Evolutionary conservation across 805 yeast genomes (phyloP), one percentile per base, ranked within the genome.

Genomic region (Yamadazyma phyllophila): DNA sequence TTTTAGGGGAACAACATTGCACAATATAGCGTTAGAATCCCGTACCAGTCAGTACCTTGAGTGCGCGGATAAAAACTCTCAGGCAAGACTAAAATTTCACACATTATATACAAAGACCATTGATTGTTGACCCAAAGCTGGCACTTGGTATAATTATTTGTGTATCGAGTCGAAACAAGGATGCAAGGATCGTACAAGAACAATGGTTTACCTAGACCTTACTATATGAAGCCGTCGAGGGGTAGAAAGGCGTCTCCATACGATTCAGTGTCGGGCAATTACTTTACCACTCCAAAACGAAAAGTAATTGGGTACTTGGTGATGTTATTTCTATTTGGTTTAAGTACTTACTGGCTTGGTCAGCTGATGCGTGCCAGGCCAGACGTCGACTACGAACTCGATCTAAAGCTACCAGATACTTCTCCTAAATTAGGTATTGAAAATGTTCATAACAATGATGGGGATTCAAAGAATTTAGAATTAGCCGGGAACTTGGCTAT

Each of bases 141-240:
- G 12, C 39, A 15, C 24, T 20, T 3, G 36, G 24, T 20, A 4
- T 20, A 20, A 20, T 4, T 6, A 20, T 20, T 20, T 20, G 24
- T 4, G 6, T 20, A 20, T 20, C 24, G 6, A 20, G 24, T 20
- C 31, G 10, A 6, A 7, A 12, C 7, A 10, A 34, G 13, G 20
- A 71, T 71, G 77, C 77, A 71, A 60, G 77, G 77, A 31, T 58
- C 69, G 10, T 69, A 71, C 52, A 67, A 66, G 43, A 62, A 59
- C 44, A 62, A 67, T 49, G 77, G 76, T 12, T 62, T 71, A 40
- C 77, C 77, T 15, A 58, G 76, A 47, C 77, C 77, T 6, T 71
- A 71, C 56, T 67, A 71, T 52, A 71, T 71, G 76, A 71, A 69
- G 53, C 75, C 77, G 3, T 36, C 55, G n/a, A 55, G 48, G 38